phyloP scores from a whole-genome alignment of 2,329 filamentous ascomycete genomes.

The Trichoderma sp. region DNA sequence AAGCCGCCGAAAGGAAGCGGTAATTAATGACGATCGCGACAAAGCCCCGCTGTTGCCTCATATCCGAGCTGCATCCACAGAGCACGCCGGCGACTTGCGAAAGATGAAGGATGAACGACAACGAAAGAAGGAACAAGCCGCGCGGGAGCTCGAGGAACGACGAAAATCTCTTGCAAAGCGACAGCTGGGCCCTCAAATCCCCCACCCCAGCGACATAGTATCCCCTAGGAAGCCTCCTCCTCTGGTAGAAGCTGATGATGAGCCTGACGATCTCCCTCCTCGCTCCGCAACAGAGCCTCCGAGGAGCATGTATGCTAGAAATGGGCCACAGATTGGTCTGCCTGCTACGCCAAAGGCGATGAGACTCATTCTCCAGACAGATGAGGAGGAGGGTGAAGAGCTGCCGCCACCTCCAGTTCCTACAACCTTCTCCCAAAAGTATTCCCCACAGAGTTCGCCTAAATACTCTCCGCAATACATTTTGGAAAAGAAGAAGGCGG shows the following conservation, averaged over 20 bases:
- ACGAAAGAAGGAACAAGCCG: conserved; percentile 71
- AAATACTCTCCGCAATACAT: conserved; percentile 31
- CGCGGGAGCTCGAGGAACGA: conserved; percentile 84
- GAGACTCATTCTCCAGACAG: conserved; percentile 71
- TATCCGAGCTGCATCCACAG: conserved; percentile 45
- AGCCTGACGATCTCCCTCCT: conserved; percentile 49
- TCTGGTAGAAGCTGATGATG: conserved; percentile 48
- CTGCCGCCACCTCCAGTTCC: conserved; percentile 57
- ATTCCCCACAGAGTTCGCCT: conserved; percentile 43
- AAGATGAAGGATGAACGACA: conserved; percentile 62
- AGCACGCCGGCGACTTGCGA: conserved; percentile 56
- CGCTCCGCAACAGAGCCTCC: conserved; percentile 68
- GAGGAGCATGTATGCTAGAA: conserved; percentile 52
- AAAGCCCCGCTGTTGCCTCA: conserved; percentile 31
- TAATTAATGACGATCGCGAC: conserved; percentile 35
- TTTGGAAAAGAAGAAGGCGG: conserved; percentile 35
- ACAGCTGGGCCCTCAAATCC: conserved; percentile 77
- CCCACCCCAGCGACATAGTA: conserved; percentile 64
- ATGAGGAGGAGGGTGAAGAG: conserved; percentile 39
- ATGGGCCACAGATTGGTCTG: conserved; percentile 67
- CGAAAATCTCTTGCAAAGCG: conserved; percentile 80
- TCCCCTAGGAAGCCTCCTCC: conserved; percentile 32
- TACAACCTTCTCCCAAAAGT: conserved; percentile 46
- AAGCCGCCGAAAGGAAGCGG: conserved; percentile 39
- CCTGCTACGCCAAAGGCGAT: conserved; percentile 90